Base-by-base conservation (phyloP, 1,284 basidiomycete species). In the Cryptococcus sp. region DNA sequence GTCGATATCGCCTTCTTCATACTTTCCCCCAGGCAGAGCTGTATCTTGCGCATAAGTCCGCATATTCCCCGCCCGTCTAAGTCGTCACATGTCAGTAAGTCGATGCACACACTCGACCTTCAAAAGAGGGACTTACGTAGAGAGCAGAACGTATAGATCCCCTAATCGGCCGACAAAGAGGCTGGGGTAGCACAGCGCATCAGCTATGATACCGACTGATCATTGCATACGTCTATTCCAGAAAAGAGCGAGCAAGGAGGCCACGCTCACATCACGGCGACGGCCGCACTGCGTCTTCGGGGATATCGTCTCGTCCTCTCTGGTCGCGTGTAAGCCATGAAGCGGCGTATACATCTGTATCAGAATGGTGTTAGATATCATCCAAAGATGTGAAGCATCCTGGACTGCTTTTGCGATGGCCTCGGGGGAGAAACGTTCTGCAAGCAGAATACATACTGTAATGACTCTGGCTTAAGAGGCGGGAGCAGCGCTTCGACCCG, bases 41-140 rank as follows among this genome's bases (percentile, higher is more conserved):
- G 91, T 93, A 73, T 93, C 90, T 0, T 89, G 88, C 0, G 89
- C 88, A 65, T 88, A 93, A 4, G 86, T 83, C 44, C 86, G 80
- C 67, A 93, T 77, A 1, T 83, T 83, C 0, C 86, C 81, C 1
- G 89, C 85, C 1, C 91, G 86, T 59, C 89, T 91, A n/a, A n/a
- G 19, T 16, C 3, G 17, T 4, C 39, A 23, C 25, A 19, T 17
- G 40, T 13, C 20, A 16, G 29, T 20, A 19, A 4, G 20, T 43
- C 29, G n/a, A 22, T 10, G 29, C 17, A 13, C 23, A 45, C 47
- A 50, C 19, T 20, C 4, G 13, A 19, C 5, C 26, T 41, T 6
- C 26, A 10, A 25, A 8, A 34, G 17, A 4, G 20, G 17, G 16
- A 34, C 63, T 61, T 37, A 72, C 67, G 75, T 75, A 1, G 75